Percentiles rank a stretch among this genome's conserved stretches.
phyloP scores from a whole-genome alignment of 2,329 filamentous ascomycete species.

The Fusarium torreyae region DNA sequence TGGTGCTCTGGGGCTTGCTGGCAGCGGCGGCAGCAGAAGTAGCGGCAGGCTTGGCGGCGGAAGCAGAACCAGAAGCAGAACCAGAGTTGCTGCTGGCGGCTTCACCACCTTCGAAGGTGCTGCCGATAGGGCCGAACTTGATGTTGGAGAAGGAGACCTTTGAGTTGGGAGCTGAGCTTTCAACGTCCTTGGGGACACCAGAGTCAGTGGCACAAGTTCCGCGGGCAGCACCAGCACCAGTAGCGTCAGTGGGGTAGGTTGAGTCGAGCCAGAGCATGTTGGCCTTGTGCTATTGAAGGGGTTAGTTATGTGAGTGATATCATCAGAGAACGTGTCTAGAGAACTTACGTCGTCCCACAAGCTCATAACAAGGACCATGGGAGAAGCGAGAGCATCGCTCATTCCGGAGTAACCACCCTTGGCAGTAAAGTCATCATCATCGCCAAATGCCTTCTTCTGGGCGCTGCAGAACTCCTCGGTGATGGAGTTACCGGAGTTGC shows the following conservation, averaged over 20 bases:
- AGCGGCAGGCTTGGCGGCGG: conserved; percentile 12
- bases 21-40: conserved; percentile 2
- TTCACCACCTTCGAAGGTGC: conserved; percentile 58
- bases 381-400: conserved; percentile 60
- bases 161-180: conserved; percentile 58
- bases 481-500: conserved; percentile 63
- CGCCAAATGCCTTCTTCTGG: conserved; percentile 71
- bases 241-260: conserved; percentile 68
- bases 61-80: not conserved
- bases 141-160: conserved; percentile 73
- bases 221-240: conserved; percentile 64
- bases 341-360: conserved; percentile 71
- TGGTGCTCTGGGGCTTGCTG: conserved; percentile 20
- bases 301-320: conserved; percentile 14
- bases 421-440: conserved; percentile 66
- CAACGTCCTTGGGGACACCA: conserved; percentile 64
- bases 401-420: conserved; percentile 73
- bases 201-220: conserved; percentile 68
- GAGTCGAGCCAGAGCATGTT: conserved; percentile 85
- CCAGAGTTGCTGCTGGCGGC: conserved; percentile 12
- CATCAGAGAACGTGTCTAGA: not conserved
- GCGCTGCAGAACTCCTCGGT: conserved; percentile 70
- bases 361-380: conserved; percentile 66
- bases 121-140: conserved; percentile 69
- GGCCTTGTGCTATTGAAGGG: conserved; percentile 62